Evolutionary conservation across 148 eudicot species (phyloP), one percentile per base, ranked within the genome.

Genomic region (Amaranthus cruentus): DNA sequence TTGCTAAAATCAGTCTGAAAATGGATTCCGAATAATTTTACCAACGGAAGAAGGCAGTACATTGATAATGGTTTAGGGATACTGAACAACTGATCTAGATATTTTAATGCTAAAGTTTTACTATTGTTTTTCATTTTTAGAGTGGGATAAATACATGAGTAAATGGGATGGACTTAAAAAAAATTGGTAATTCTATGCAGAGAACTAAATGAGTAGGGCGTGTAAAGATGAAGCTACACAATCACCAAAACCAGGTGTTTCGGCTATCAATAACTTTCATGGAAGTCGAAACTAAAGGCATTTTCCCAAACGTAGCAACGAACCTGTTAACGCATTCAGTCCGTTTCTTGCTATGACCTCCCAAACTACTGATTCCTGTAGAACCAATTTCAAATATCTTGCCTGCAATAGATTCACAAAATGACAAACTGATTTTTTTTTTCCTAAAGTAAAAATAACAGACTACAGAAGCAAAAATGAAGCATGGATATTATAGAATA

Each of bases 321-420:
- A 92, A 90, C 68, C 79, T 80, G 78, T 93, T 89, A 2, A 93
- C 82, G 46, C 98, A 93, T 62, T 84, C 73, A 0, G 86, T 85
- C 78, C 98, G 84, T 72, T 80, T 88, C 12, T 83, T 84, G 9
- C 52, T 86, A 78, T 93, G 98, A 58, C 92, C 98, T 79, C 90
- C 93, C 86, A 91, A 70, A 80, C 97, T 93, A 78, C 98, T 93
- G 69, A 91, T 91, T 67, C 98, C 98, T 8, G 88, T 89, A 46
- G 97, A 86, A 15, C 98, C 97, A 21, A 93, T 93, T 85, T 93
- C 98, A 62, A 71, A 85, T 70, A 93, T 91, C 70, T 84, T 84
- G 62, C 95, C 98, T 93, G 82, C 78, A 79, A 82, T 48, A 52
- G 54, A 66, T 43, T 74, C 4, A 48, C 1, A 44, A 11, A 66